These are phyloP conservation scores for Inga laurina DNA, from an alignment of 306 rosid genomes.

Conservation along the genomic window DNA sequence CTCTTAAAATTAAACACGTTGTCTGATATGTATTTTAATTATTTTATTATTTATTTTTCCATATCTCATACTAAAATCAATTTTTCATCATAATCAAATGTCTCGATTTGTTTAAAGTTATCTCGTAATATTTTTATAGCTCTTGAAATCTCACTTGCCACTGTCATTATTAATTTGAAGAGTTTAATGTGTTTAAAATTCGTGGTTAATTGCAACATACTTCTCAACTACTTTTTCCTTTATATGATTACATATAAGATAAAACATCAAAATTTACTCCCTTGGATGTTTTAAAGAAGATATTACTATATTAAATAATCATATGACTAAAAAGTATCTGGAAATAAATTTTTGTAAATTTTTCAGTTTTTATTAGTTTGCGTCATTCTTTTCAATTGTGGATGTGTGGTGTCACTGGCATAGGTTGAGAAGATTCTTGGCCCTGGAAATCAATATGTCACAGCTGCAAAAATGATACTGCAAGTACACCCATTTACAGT, in stretches of 20 bases:
- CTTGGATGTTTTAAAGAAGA: neutral
- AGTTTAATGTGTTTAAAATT: neutral
- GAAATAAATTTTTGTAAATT: neutral
- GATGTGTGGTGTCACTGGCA: slow-evolving; percentile 25
- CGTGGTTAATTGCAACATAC: slow-evolving; percentile 12
- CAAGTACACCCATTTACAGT: slow-evolving; percentile 55
- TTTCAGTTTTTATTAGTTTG: neutral
- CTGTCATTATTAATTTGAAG: neutral
- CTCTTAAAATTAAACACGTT: neutral
- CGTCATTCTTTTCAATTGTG: slow-evolving; percentile 15
- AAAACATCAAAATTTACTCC: neutral
- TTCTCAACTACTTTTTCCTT: neutral
- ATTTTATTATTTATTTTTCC: neutral
- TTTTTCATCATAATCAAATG: slow-evolving; percentile 17
- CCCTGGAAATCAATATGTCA: slow-evolving; percentile 97
- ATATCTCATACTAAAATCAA: slow-evolving; percentile 4
- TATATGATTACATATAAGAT: slow-evolving; percentile 1
- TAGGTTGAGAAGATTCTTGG: slow-evolving; percentile 93
- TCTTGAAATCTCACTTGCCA: slow-evolving; percentile 12
- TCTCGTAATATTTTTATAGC: neutral
- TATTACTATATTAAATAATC: neutral
- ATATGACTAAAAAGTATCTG: neutral
- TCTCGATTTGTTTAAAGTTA: neutral
- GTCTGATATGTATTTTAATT: slow-evolving; percentile 1
- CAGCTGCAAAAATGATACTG: slow-evolving; percentile 98